Evolutionary conservation across 2,329 filamentous ascomycete genomes (phyloP).

Genomic region (Raffaelea deltoideospora): DNA sequence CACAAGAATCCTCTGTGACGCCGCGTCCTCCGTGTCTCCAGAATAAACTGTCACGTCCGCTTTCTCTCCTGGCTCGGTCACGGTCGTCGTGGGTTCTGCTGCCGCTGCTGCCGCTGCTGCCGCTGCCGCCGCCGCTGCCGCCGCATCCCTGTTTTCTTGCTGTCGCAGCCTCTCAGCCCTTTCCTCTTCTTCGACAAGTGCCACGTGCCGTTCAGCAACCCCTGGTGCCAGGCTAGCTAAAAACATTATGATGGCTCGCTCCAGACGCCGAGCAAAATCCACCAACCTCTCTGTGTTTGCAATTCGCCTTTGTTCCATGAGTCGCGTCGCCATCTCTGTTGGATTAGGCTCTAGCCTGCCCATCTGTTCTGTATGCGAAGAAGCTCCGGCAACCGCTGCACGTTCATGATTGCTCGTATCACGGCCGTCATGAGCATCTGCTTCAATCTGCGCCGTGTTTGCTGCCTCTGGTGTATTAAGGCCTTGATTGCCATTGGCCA

Average conservation of each 20-base stretch:
- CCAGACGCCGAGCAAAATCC: conserved; percentile 35
- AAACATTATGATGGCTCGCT: conserved; percentile 47
- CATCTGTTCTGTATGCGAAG: no score
- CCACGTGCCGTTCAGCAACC: conserved; percentile 50
- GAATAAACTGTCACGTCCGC: no score
- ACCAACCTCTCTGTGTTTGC: conserved; percentile 33
- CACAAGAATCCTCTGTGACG: no score
- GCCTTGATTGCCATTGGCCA: conserved; percentile 18
- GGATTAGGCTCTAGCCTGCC: conserved; percentile 23
- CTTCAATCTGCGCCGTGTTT: background rate
- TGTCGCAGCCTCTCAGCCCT: conserved; percentile 27
- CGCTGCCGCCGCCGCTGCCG: conserved; percentile 17
- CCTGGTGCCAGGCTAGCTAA: conserved; percentile 52
- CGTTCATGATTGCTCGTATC: no score
- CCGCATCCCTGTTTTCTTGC: conserved; percentile 20
- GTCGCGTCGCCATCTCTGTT: conserved; percentile 34
- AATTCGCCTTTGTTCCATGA: conserved; percentile 31
- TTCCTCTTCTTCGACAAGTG: conserved; percentile 35
- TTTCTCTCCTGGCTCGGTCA: background rate
- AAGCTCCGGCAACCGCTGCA: no score
- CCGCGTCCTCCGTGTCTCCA: no score
- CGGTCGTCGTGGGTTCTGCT: conserved; percentile 11
- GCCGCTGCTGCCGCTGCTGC: conserved; percentile 19
- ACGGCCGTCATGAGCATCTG: background rate
- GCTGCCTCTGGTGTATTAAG: conserved; percentile 11